Percentiles rank a stretch among this genome's conserved stretches.
Evolutionary conservation across 768 basidiomycete species (phyloP).

Genomic region (Russula brevipes): DNA sequence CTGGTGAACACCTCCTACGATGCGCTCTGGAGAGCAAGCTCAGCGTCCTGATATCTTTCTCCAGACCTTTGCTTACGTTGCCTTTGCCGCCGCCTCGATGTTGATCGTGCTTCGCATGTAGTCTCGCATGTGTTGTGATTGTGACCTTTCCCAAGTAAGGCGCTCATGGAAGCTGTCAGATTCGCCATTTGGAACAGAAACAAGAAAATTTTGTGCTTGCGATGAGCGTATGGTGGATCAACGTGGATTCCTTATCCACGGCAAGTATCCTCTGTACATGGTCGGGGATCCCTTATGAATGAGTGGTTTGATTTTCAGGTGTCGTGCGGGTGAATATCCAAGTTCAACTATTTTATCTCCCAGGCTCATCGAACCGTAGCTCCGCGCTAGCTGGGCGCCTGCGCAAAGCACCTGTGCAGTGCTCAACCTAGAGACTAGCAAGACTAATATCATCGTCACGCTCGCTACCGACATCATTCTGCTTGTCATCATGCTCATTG

Average conservation of each 20-base stretch:
- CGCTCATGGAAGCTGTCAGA: neutral
- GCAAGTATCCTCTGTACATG: neutral
- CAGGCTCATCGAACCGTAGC: neutral
- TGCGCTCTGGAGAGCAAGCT: neutral
- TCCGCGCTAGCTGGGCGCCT: neutral
- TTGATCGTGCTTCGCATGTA: slow-evolving; percentile 7
- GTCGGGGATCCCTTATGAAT: no score
- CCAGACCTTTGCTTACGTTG: neutral
- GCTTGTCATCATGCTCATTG: neutral
- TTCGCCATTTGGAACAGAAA: slow-evolving; percentile 10
- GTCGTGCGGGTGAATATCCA: neutral
- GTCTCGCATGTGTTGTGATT: neutral
- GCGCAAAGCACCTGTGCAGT: neutral
- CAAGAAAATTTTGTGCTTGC: neutral
- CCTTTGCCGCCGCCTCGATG: neutral
- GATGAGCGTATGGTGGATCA: neutral
- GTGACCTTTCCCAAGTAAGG: neutral
- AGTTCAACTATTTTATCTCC: neutral
- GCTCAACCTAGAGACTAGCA: neutral
- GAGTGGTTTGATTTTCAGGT: neutral
- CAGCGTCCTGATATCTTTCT: neutral
- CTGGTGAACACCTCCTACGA: neutral
- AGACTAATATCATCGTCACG: neutral
- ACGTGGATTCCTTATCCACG: neutral
- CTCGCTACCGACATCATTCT: neutral